These are phyloP conservation scores for Secale cereale DNA, from an alignment of 176 grass and related monocot genomes.

Conservation along the genomic window DNA sequence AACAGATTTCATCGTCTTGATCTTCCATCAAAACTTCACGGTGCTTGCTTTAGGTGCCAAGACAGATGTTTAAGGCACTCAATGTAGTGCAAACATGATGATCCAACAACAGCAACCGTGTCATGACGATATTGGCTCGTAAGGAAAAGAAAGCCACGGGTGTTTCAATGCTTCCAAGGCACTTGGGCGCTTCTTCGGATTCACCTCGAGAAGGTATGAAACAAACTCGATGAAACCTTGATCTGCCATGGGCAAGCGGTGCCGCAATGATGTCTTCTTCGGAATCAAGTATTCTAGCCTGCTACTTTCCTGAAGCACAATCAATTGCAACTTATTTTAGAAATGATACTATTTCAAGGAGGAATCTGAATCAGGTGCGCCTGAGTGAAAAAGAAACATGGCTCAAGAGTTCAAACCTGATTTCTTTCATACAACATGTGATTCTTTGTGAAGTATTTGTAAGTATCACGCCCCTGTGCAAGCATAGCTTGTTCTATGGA, in stretches of 20 bases:
- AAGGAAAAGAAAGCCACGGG: conserved; percentile 99
- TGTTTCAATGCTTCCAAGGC: conserved; percentile 89
- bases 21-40: conserved; percentile 43
- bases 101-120: conserved; percentile 15
- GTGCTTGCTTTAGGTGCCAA: conserved; percentile 15
- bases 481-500: conserved; percentile 99
- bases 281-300: conserved; percentile 95
- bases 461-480: conserved; percentile 85
- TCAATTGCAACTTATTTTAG: conserved; percentile 11
- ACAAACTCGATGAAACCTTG: conserved; percentile 98
- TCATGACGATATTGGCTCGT: conserved; percentile 98
- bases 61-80: conserved; percentile 25
- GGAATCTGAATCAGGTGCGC: neutral
- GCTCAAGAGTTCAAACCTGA: conserved; percentile 65
- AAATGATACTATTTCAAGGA: conserved; percentile 3
- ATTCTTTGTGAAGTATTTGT: conserved; percentile 99
- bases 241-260: conserved; percentile 88
- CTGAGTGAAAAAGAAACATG: neutral
- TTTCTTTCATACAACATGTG: conserved; percentile 98
- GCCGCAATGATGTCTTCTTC: conserved; percentile 82
- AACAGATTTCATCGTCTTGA: conserved; percentile 21
- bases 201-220: conserved; percentile 76
- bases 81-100: neutral
- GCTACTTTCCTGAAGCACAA: conserved; percentile 76
- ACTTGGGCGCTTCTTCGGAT: conserved; percentile 89